Evolutionary conservation across 768 basidiomycete genomes (phyloP).

Genomic region (Dioszegia aurantiaca): DNA sequence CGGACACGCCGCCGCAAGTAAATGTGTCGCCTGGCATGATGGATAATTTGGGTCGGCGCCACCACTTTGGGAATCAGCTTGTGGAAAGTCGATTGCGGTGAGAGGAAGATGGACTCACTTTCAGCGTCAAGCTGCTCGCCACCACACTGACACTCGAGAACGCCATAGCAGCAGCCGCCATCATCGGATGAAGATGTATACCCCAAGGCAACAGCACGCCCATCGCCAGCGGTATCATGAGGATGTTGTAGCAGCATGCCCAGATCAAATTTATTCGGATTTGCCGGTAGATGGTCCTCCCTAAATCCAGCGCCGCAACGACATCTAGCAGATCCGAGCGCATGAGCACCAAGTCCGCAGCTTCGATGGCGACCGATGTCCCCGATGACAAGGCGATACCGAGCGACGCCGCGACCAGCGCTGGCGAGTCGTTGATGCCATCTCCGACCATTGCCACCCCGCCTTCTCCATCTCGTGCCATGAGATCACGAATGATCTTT

Average conservation of each 20-base stretch:
- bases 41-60: conserved; percentile 46
- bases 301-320: conserved; percentile 90
- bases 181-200: conserved; percentile 92
- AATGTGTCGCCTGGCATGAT: conserved; percentile 62
- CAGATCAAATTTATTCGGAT: conserved; percentile 91
- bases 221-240: conserved; percentile 97
- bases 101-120: conserved; percentile 52
- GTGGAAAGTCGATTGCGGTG: conserved; percentile 8
- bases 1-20: conserved; percentile 53
- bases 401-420: conserved; percentile 89
- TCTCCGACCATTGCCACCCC: conserved; percentile 98
- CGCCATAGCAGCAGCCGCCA: conserved; percentile 98
- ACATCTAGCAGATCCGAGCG: conserved; percentile 94
- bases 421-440: conserved; percentile 98
- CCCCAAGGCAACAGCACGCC: conserved; percentile 89
- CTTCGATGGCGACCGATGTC: conserved; percentile 95
- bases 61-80: too few species aligned
- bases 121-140: conserved; percentile 77
- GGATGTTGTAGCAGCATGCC: conserved; percentile 91
- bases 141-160: conserved; percentile 96
- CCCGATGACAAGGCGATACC: conserved; percentile 96
- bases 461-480: conserved; percentile 62
- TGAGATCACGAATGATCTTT: conserved; percentile 72
- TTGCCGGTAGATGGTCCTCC: conserved; percentile 78
- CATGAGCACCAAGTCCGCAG: conserved; percentile 97